phyloP scores from a whole-genome alignment of 2,329 filamentous ascomycete genomes.

The Claviceps africana region DNA sequence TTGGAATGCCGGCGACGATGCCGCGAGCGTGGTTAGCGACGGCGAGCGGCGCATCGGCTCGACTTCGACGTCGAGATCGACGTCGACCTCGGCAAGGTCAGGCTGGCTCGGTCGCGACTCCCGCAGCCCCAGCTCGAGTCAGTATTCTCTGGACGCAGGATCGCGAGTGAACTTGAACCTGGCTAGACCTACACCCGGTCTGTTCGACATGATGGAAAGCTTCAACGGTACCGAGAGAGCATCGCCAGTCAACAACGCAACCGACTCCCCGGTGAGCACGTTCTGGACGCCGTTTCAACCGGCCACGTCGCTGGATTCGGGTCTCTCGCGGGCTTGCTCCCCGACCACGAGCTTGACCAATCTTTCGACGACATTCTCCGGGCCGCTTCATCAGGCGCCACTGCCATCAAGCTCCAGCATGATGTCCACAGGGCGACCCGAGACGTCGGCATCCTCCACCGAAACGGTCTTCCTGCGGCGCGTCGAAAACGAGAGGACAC shows the following conservation, averaged over 20 bases:
- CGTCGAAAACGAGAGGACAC: conserved; percentile 54
- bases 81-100: conserved; percentile 27
- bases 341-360: conserved; percentile 48
- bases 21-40: conserved; percentile 41
- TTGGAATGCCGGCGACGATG: conserved; percentile 32
- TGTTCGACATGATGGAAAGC: conserved; percentile 54
- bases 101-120: conserved; percentile 42
- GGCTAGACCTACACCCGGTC: conserved; percentile 40
- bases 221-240: conserved; percentile 56
- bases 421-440: conserved; percentile 41
- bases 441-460: conserved; percentile 52
- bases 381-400: conserved; percentile 25
- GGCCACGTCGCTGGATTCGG: conserved; percentile 47
- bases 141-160: conserved; percentile 52
- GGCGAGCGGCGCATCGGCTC: conserved; percentile 33
- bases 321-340: conserved; percentile 44
- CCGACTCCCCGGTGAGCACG: conserved; percentile 56
- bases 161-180: conserved; percentile 46
- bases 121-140: conserved; percentile 48
- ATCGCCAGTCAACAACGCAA: conserved; percentile 54
- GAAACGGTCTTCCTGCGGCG: conserved; percentile 51
- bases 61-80: conserved; percentile 16
- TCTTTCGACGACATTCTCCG: conserved; percentile 35
- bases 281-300: conserved; percentile 85
- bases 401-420: conserved; percentile 32